Evolutionary conservation across 768 basidiomycete species (phyloP).

Genomic region (Lyophyllum decastes): DNA sequence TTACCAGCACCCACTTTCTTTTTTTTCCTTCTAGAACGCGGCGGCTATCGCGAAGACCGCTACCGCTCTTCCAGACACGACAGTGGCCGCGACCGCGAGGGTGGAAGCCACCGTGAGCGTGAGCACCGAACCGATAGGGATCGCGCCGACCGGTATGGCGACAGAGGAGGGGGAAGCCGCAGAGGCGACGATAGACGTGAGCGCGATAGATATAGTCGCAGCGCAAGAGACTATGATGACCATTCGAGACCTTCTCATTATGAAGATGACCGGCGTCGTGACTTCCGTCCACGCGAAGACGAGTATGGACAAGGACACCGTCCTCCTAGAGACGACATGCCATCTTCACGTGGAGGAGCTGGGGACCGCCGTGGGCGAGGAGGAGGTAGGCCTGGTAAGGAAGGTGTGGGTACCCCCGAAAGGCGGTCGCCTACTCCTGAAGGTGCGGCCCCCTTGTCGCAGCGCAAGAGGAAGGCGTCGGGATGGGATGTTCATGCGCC

Average conservation of each 20-base stretch:
- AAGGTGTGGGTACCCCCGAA: constrained; percentile 70
- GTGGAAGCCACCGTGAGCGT: constrained; percentile 53
- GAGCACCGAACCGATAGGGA: constrained; percentile 49
- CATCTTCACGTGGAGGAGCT: constrained; percentile 29
- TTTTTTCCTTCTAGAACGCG: constrained; percentile 51
- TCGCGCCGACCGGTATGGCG: constrained; percentile 34
- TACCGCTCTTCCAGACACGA: constrained; percentile 71
- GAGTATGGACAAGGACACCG: constrained; percentile 39
- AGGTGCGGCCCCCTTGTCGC: constrained; percentile 76
- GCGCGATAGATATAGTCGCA: constrained; percentile 47
- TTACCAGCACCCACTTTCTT: constrained; percentile 51
- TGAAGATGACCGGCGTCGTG: constrained; percentile 54
- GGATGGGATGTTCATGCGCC: constrained; percentile 97
- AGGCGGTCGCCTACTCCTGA: constrained; percentile 90
- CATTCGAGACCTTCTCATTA: constrained; percentile 40
- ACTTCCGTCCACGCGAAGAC: constrained; percentile 45
- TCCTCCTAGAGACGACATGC: constrained; percentile 35
- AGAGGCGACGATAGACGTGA: constrained; percentile 54
- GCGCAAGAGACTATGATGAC: constrained; percentile 48
- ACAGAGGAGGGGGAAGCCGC: constrained; percentile 30
- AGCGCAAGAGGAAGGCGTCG: constrained; percentile 85
- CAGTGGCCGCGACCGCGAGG: constrained; percentile 45
- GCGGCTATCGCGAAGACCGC: constrained; percentile 63
- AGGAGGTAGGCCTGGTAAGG: constrained; percentile 50
- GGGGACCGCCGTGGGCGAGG: constrained; percentile 28